Evolutionary conservation across 805 yeast genomes (phyloP).

Genomic region (Clavispora vitiphila): DNA sequence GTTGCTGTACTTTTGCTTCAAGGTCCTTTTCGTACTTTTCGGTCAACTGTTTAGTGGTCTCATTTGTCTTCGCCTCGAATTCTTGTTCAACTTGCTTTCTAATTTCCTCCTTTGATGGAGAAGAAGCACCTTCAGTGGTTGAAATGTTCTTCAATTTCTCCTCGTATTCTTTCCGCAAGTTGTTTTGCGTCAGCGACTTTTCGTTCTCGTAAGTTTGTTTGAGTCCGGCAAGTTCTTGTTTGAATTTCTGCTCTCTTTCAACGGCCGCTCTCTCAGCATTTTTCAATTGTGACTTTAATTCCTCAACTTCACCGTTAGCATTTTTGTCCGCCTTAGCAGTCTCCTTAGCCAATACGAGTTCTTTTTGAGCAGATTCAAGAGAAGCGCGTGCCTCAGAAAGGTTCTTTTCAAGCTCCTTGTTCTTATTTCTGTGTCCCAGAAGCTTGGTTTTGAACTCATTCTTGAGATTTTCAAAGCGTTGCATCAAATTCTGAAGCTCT

Average conservation of each 20-base stretch:
- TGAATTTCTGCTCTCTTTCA: conserved; percentile 8
- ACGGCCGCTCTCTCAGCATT: neutral
- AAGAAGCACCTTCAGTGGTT: conserved; percentile 21
- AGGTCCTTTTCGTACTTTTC: conserved; percentile 36
- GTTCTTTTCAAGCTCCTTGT: conserved; percentile 22
- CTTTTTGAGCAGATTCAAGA: conserved; percentile 3
- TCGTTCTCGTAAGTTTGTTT: conserved; percentile 16
- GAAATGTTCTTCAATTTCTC: conserved; percentile 25
- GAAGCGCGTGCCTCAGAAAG: conserved; percentile 7
- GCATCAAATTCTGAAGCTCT: conserved; percentile 25
- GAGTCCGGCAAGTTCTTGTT: conserved; percentile 8
- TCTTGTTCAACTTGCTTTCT: conserved; percentile 24
- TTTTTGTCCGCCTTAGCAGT: conserved; percentile 8
- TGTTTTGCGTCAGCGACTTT: conserved; percentile 12
- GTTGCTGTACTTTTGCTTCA: conserved; percentile 5
- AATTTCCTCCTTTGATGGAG: conserved; percentile 5
- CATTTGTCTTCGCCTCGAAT: conserved; percentile 17
- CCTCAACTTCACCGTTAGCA: conserved; percentile 19
- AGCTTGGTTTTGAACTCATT: conserved; percentile 24
- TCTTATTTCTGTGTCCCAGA: conserved; percentile 22
- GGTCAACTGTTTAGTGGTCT: conserved; percentile 15
- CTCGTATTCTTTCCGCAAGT: conserved; percentile 18
- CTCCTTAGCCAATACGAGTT: neutral
- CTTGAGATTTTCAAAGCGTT: conserved; percentile 27
- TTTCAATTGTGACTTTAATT: conserved; percentile 5